A percentile compares a stretch with the other conserved stretches of the same genome.
Conservation (phyloP, 2,329 filamentous ascomycete species). For the Cryphonectria radicalis region DNA sequence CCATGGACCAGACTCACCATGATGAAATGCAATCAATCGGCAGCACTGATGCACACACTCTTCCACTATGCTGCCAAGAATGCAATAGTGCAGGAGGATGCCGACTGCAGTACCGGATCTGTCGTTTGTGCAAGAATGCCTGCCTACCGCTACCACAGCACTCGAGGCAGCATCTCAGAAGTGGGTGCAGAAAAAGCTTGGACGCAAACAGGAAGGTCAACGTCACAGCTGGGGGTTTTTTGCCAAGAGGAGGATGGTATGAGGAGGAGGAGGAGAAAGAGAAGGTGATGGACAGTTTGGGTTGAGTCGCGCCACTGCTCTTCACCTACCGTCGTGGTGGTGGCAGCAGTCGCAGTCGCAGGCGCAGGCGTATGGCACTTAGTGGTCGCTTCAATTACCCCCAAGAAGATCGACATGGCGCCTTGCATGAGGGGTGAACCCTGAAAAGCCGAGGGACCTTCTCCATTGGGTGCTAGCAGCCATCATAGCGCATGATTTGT, state of each 20-base stretch:
- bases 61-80: background rate
- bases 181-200: background rate
- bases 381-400: background rate
- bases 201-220: background rate
- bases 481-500: background rate
- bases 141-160: background rate
- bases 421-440: background rate
- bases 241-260: background rate
- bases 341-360: too few species aligned
- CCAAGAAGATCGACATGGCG: background rate
- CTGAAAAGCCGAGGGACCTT: conserved; percentile 10
- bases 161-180: background rate
- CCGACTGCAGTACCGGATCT: background rate
- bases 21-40: background rate
- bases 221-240: background rate
- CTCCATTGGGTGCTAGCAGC: background rate
- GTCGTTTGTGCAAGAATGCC: background rate
- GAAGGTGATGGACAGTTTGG: background rate
- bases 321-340: too few species aligned
- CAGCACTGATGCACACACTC: background rate
- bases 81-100: background rate
- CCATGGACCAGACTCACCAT: conserved; percentile 3
- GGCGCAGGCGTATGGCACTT: too few species aligned
- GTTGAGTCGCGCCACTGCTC: background rate
- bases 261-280: background rate